Evolutionary conservation across 139 green algal genomes (phyloP), one percentile per base, ranked within the genome.

Genomic region (Coelastrella sp.): DNA sequence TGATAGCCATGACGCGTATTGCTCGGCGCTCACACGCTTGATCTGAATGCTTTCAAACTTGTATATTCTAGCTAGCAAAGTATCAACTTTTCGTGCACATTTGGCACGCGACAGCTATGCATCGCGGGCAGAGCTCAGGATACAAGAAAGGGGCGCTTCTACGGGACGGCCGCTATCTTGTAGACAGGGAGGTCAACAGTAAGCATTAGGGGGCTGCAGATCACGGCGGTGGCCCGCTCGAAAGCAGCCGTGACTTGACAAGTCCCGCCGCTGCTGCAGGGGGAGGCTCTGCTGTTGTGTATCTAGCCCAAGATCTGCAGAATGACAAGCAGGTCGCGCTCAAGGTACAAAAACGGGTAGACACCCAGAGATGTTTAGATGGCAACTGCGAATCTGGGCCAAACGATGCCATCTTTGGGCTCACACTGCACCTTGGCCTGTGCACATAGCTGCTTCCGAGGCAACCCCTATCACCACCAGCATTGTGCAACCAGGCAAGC

Each of bases 251-350:
- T 47, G 32, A 47, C 32, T 47, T 47, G 32, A 47, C 32, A 47
- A 47, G 32, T 47, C 32, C 32, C 32, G 32, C 32, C 32, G 19
- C 54, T 56, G 17, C 54, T 90, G 61, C 89, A 95, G 93, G 93
- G 32, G 94, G 94, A 6, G 94, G 92, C 64, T 96, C 94, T 47
- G 94, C 94, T n/a, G 89, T 96, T 22, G 94, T 96, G n/a, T 96
- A 96, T 64, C 91, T 93, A 3, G 93, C 93, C n/a, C 57, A 66
- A 74, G 68, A 71, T 22, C 60, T 32, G 20, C 57, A 81, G 58
- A n/a, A 79, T 47, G 23, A 80, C 13, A 65, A 66, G 47, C 76
- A 85, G 58, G 93, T 95, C 4, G 90, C 89, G 0, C 92, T 95
- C 4, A 94, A 95, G 91, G 92, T 94, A 71, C 32, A 47, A 47